Base-by-base conservation (phyloP, 2,329 filamentous ascomycete genomes). In the Trichoderma sp. region DNA sequence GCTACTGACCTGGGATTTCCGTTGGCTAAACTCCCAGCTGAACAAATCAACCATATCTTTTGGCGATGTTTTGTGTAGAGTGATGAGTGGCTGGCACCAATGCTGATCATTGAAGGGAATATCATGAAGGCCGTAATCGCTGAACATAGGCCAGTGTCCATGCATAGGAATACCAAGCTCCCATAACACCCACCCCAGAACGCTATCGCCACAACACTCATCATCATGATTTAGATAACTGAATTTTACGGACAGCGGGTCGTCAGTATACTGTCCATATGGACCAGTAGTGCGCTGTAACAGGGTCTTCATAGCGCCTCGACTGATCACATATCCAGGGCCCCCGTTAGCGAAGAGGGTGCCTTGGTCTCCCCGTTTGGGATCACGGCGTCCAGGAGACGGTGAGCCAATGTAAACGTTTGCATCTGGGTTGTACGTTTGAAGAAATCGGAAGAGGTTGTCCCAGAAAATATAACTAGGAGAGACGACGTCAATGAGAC, bases 151-250 rank as follows among this genome's bases (percentile, higher is more conserved):
- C 80, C 82, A 87, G 70, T 85, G 80, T 9, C 85, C 85, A 26
- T 82, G 83, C 72, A 88, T 69, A 5, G 79, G 75, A 12, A 87
- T 80, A 1, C 83, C 83, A 34, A 81, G 82, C 53, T 84, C 80
- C 73, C 80, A 81, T 58, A 88, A 74, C 11, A 81, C 82, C 78
- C 81, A 85, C 3, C 85, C 86, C 4, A 87, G 76, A 7, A 88
- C 81, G 50, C 84, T 85, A 66, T 88, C 86, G 5, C 86, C 86
- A 64, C 85, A 87, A 76, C 85, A 87, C 71, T 89, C 86, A 8
- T 81, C 75, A 50, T 68, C 66, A n/a, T 68, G 55, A 23, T 68
- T 68, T n/a, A 68, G 39, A 34, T 68, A 50, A 26, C 66, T 68
- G 15, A 68, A 68, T 50, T 47, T 68, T 13, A 34, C 26, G 8